Conservation (phyloP, 352 stramenopile genomes). For the Globisporangium paddicum region DNA sequence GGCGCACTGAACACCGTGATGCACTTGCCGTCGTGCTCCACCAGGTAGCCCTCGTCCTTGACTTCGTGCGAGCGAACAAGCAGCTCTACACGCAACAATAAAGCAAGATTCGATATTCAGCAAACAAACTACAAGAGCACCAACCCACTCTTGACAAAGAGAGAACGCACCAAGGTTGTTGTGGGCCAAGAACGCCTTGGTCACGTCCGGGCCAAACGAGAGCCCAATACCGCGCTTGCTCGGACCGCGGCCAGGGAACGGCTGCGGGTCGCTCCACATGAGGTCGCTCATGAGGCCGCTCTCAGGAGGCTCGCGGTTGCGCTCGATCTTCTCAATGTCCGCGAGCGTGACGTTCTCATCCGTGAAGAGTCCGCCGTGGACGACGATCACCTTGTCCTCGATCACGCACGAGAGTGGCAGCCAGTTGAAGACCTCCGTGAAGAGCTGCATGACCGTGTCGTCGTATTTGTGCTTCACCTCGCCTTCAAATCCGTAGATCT, state of each 20-base stretch:
- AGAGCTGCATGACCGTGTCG: slow-evolving; percentile 98
- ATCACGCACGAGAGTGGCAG: slow-evolving; percentile 95
- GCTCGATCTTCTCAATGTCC: slow-evolving; percentile 95
- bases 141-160: not conserved
- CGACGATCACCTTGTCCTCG: slow-evolving; percentile 94
- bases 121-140: not conserved
- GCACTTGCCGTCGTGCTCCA: slow-evolving; percentile 98
- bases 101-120: slow-evolving; percentile 4
- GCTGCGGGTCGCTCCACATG: slow-evolving; percentile 96
- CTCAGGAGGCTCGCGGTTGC: slow-evolving; percentile 94
- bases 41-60: slow-evolving; percentile 98
- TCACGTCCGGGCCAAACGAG: slow-evolving; percentile 98
- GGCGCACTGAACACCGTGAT: slow-evolving; percentile 99
- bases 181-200: slow-evolving; percentile 92
- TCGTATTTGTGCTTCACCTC: slow-evolving; percentile 99
- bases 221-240: slow-evolving; percentile 97
- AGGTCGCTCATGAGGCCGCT: slow-evolving; percentile 89
- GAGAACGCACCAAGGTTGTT: slow-evolving; percentile 90
- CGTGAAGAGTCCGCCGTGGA: slow-evolving; percentile 96
- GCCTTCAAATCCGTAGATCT: slow-evolving; percentile 99
- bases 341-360: slow-evolving; percentile 92
- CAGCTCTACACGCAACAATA: slow-evolving; percentile 58
- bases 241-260: slow-evolving; percentile 92
- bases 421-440: slow-evolving; percentile 98
- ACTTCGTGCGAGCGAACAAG: slow-evolving; percentile 99